A percentile compares a stretch with the other conserved stretches of the same genome.
These are phyloP conservation scores for Candida vaughaniae DNA, from an alignment of 805 yeast genomes.

Conservation along the genomic window DNA sequence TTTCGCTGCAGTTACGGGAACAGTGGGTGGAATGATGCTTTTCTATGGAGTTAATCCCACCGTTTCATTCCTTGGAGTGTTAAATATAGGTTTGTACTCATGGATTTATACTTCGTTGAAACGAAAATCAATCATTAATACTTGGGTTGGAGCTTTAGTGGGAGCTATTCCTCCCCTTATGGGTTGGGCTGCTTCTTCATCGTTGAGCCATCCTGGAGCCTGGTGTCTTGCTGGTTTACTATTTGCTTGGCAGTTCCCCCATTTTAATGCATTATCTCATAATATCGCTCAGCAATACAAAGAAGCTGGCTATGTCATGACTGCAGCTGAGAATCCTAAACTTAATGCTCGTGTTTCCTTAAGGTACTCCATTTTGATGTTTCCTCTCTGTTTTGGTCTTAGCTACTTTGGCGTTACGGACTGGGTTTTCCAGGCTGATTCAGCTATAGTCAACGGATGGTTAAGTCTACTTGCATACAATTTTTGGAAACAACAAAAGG, in stretches of 20 bases:
- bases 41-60: conserved; percentile 81
- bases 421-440: conserved; percentile 74
- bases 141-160: conserved; percentile 99
- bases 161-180: conserved; percentile 98
- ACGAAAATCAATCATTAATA: conserved; percentile 78
- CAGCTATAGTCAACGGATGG: conserved; percentile 83
- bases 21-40: conserved; percentile 65
- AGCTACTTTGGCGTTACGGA: conserved; percentile 81
- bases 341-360: conserved; percentile 92
- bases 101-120: conserved; percentile 92
- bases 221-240: conserved; percentile 90
- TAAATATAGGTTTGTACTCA: conserved; percentile 79
- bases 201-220: conserved; percentile 82
- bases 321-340: conserved; percentile 89
- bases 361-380: conserved; percentile 87
- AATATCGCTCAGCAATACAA: conserved; percentile 85
- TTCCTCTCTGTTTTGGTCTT: conserved; percentile 86
- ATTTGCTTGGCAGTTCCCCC: conserved; percentile 99
- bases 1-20: conserved; percentile 77
- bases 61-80: conserved; percentile 77
- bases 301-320: conserved; percentile 95
- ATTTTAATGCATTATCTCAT: conserved; percentile 89
- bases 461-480: conserved; percentile 71
- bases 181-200: conserved; percentile 95
- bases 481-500: conserved; percentile 83